Evolutionary conservation across 805 yeast genomes (phyloP), one percentile per base, ranked within the genome.

Genomic region (Barnettozyma sp.): DNA sequence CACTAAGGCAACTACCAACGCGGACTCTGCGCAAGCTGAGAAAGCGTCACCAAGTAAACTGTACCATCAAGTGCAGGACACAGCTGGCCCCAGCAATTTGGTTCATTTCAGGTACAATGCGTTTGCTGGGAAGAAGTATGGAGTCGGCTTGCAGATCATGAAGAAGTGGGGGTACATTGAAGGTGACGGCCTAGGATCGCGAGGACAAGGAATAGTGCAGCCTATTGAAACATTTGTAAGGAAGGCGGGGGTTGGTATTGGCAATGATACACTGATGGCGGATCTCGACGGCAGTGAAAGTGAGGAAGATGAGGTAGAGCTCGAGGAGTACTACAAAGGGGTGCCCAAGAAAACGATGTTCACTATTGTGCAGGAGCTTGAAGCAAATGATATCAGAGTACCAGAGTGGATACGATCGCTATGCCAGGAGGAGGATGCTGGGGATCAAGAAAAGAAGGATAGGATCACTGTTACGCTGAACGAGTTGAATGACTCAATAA

Each of bases 171-270:
- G 98, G 0, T 88, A 84, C 58, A 68, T 70, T 7, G 72, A 71
- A 26, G 97, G 98, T 0, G 65, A 71, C 49, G 97, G 97, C 1
- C 67, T 90, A n/a, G 98, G 98, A 2, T 62, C 63, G 5, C 55
- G 66, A 17, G 74, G 77, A 2, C 70, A 70, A 34, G 98, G 98
- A 29, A 85, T 86, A 1, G 68, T 70, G 0, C 73, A 69, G n/a
- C 97, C 97, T 0, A 76, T 90, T 6, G 80, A 83, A 42, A 80
- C 83, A 4, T 70, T 71, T 35, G 54, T 72, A 21, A 61, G 92
- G 26, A 37, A 40, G 17, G 71, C 70, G 28, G 79, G 85, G 1
- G 59, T 74, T 14, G 96, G 96, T 4, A 68, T 87, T 20, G 95
- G 95, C 33, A 88, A 73, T 19, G 54, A 69, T 25, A 46, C 58